Conservation (phyloP, 345 rosid genomes). For the Eucalyptus lansdowneana region DNA sequence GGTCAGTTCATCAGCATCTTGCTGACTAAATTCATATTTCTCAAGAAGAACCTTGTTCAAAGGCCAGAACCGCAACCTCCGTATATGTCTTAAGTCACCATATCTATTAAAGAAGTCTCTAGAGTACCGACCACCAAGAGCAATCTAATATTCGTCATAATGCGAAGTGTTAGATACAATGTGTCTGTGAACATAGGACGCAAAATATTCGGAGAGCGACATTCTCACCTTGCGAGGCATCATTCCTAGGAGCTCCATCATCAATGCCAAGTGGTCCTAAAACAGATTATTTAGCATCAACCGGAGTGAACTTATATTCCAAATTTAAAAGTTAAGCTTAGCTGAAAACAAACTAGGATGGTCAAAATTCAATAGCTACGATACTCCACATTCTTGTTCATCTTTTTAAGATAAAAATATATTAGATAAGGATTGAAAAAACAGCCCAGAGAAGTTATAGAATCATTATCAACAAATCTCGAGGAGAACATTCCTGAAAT, state of each 20-base stretch:
- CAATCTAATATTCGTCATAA: constrained; percentile 23
- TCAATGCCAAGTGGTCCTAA: constrained; percentile 66
- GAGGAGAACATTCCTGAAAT: not conserved
- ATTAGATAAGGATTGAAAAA: not conserved
- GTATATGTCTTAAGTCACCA: constrained; percentile 65
- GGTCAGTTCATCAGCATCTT: constrained; percentile 43
- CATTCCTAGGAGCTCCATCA: constrained; percentile 83
- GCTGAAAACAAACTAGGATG: not conserved
- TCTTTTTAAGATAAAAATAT: not conserved
- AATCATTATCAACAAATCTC: not conserved
- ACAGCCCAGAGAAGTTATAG: not conserved
- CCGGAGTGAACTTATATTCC: not conserved
- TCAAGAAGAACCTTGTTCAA: constrained; percentile 51
- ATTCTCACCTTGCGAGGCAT: constrained; percentile 72
- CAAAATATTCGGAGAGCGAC: not conserved
- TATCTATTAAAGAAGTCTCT: constrained; percentile 59
- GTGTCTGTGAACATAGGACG: not conserved
- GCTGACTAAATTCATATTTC: constrained; percentile 51
- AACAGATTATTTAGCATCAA: not conserved
- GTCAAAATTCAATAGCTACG: not conserved
- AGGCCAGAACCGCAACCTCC: constrained; percentile 62
- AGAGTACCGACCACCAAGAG: constrained; percentile 63
- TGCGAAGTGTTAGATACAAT: not conserved
- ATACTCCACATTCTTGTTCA: not conserved
- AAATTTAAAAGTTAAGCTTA: not conserved